Base-by-base conservation (phyloP, 2,329 filamentous ascomycete species). In the Verticillium tricorpus region DNA sequence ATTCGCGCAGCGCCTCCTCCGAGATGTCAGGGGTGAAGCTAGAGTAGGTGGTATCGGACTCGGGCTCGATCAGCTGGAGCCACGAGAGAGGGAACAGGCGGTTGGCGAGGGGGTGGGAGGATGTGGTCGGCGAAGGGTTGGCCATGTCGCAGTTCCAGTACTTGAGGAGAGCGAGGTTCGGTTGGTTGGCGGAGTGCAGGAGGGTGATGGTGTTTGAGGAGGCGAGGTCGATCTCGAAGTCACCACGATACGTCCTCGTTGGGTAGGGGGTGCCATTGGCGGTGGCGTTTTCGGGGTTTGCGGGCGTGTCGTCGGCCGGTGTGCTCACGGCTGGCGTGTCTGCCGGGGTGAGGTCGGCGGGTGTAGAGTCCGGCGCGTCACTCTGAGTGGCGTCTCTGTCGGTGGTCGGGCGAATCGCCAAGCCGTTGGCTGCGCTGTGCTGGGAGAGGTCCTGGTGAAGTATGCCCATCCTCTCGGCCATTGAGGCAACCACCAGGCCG, bases 381-480 rank as follows among this genome's bases (percentile, higher is more conserved):
- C 71, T 67, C 45, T 25, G 45, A 50, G 19, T 8, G n/a, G n/a
- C 45, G 19, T 50, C 45, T 11, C 19, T 19, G n/a, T 60, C 32
- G 9, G 39, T 35, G 8, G 57, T 28, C 14, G 56, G 52, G 17
- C 32, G 22, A 3, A 25, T 52, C 14, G 62, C 55, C 17, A 61
- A 17, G n/a, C 35, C 58, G 11, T 54, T 54, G 25, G 56, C 12
- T 12, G 56, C 56, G 5, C 58, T 32, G 19, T 50, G 19, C 19
- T 50, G 45, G 12, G 45, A 50, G 45, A 50, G 45, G 11, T 78
- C 72, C 1, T 72, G 74, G 63, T 92, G 85, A 0, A 97, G 77
- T 19, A 97, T 85, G 1, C 91, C 92, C 89, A 97, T 94, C 64
- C 91, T 85, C 77, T 97, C 93, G 0, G 93, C 93, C 78, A 97